Percentiles rank a stretch among this genome's conserved stretches.
Evolutionary conservation across 306 rosid genomes (phyloP).

Genomic region (Notholithocarpus densiflorus): DNA sequence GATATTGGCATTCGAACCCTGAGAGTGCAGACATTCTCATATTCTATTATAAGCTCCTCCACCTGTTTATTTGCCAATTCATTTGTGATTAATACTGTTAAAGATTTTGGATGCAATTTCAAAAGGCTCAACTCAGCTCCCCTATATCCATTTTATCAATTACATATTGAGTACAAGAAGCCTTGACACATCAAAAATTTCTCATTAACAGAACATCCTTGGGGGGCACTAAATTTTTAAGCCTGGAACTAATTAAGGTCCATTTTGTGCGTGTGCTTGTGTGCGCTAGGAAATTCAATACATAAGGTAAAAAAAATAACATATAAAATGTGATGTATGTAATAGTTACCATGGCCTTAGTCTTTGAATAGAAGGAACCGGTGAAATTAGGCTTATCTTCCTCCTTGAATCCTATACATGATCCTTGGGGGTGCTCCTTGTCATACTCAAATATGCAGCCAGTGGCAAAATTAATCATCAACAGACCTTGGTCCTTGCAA

Average conservation of each 20-base stretch:
- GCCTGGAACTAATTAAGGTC: no score
- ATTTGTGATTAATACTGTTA: not conserved
- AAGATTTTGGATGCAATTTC: not conserved
- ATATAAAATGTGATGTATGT: no score
- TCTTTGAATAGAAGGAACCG: slow-evolving; percentile 69
- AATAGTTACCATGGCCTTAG: slow-evolving; percentile 9
- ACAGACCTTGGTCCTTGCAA: slow-evolving; percentile 49
- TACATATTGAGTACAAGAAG: not conserved
- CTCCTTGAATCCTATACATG: slow-evolving; percentile 67
- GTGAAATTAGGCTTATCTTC: slow-evolving; percentile 65
- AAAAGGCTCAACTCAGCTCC: not conserved
- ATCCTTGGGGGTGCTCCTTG: slow-evolving; percentile 48
- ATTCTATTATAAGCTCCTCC: slow-evolving; percentile 56
- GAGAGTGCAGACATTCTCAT: slow-evolving; percentile 58
- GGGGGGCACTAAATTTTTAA: no score
- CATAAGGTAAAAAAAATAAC: no score
- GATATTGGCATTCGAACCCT: slow-evolving; percentile 79
- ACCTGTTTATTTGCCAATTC: slow-evolving; percentile 40
- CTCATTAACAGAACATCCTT: no score
- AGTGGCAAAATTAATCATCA: slow-evolving; percentile 70
- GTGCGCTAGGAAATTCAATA: no score
- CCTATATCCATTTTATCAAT: not conserved
- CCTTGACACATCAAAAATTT: not conserved
- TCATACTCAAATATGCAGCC: slow-evolving; percentile 80
- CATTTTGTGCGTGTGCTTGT: no score